Base-by-base conservation (phyloP, 2,329 filamentous ascomycete species). In the Bipolaris bicolor region DNA sequence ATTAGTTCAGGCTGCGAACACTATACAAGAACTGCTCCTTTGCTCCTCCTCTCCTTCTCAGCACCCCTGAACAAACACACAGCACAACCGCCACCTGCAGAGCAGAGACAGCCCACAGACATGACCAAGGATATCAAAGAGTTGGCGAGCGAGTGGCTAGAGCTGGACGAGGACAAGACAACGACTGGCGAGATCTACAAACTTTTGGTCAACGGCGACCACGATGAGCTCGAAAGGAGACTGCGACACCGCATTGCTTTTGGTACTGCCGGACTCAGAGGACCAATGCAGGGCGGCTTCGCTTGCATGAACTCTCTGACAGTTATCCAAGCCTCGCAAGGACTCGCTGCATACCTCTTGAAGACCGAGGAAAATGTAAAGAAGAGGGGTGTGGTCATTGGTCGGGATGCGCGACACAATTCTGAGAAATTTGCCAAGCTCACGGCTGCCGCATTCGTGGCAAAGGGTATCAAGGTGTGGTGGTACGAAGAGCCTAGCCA, bases 261-360 rank as follows among this genome's bases (percentile, higher is more conserved):
- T 63, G 86, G 86, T 22, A 88, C 85, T 5, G 84, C 85, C 37
- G 86, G 86, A 40, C 78, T 89, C 7, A 80, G 86, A 44, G 85
- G 84, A n/a, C 80, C 81, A 36, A 89, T 89, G 86, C 82, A 86
- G 64, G 86, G 86, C 43, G 86, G 86, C 5, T 88, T 88, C 70
- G 81, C 86, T 2, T 83, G 81, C 63, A 84, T 86, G 79, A 86
- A 86, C 70, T 80, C 78, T 15, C 72, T 86, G 52, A 86, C 83
- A 0, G 82, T 86, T 57, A 85, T 86, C 54, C 83, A 88, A 74
- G 84, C 86, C 39, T 87, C 86, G 0, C 86, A 88, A 71, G 86
- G 86, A n/a, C 76, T 88, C 29, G 86, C 86, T 43, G 82, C 82
- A 60, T 88, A 87, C 66, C 76, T 88, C 24, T 73, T 83, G 45